Evolutionary conservation across 352 stramenopile genomes (phyloP).

Genomic region (Phytophthora quininea): DNA sequence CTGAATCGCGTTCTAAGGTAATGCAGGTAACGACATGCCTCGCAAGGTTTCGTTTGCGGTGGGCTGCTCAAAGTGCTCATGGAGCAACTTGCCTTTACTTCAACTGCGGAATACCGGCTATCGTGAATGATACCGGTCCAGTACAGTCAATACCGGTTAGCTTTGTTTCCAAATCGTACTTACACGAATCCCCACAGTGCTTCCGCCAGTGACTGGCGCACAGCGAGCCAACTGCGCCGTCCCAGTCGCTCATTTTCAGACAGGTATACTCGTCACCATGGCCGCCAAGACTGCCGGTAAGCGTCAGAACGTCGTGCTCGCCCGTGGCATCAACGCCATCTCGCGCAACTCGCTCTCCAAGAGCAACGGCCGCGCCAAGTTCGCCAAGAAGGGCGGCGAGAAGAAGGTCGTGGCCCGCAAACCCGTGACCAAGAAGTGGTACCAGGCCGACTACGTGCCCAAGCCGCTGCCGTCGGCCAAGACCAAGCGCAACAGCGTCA

Average conservation of each 20-base stretch:
- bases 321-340: slow-evolving; percentile 83
- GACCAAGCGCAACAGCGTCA: slow-evolving; percentile 76
- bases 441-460: slow-evolving; percentile 71
- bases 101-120: too few species aligned
- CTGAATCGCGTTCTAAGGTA: too few species aligned
- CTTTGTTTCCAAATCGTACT: not conserved
- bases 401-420: slow-evolving; percentile 73
- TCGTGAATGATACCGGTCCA: too few species aligned
- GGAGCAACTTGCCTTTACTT: too few species aligned
- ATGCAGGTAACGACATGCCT: too few species aligned
- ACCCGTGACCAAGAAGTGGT: slow-evolving; percentile 72
- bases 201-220: slow-evolving; percentile 27
- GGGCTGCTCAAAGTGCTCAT: too few species aligned
- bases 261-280: slow-evolving; percentile 72
- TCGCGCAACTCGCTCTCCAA: slow-evolving; percentile 64
- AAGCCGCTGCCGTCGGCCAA: slow-evolving; percentile 70
- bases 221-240: not conserved
- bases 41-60: too few species aligned
- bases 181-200: slow-evolving; percentile 3
- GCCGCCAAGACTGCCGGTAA: slow-evolving; percentile 50
- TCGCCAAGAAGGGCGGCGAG: slow-evolving; percentile 59
- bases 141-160: not conserved
- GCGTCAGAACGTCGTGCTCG: slow-evolving; percentile 74
- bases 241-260: slow-evolving; percentile 62
- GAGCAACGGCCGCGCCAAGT: slow-evolving; percentile 66